Base-by-base conservation (phyloP, 23 red algal genomes). In the Chondrus crispus region DNA sequence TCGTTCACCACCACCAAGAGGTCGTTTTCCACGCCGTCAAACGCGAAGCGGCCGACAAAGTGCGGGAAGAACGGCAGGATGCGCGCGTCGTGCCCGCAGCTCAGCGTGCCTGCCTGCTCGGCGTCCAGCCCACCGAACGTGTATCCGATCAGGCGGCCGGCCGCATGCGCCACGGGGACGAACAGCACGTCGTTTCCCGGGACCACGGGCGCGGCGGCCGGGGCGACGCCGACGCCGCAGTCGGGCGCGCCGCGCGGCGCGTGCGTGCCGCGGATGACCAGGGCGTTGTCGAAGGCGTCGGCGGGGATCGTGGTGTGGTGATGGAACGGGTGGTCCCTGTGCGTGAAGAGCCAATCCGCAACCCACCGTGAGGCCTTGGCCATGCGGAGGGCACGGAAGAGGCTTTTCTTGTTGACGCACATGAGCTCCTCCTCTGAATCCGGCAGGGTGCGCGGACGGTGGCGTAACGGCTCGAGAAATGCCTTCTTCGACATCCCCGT, bases 41-140 rank as follows among this genome's bases (percentile, higher is more conserved):
- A 90, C 20, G 64, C 46, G 41, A 90, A 90, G 0, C 87, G 71
- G 38, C 87, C 87, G 9, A 90, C 87, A 32, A 63, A 66, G 48
- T 90, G 87, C 39, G 87, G 87, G 13, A 90, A 26, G 40, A 75
- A 68, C 46, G 70, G 71, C 32, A 51, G 26, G 35, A 32, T 32
- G 9, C 60, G 7, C 18, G 60, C 60, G 35, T 66, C 35, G 35
- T 32, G 35, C 60, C 26, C 26, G 26, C 60, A 22, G 18, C 60
- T 32, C 60, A 32, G 13, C 50, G 50, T 55, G 12, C 20, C 50
- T 55, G 26, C 60, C 60, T 19, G 26, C 60, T 32, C 18, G 8
- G 8, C 26, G 26, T 6, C 8, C 18, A 66, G 35, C 60, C 87
- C 87, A 1, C 87, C 74, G 40, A 90, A 90, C 16, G 41, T 90